A percentile compares a stretch with the other conserved stretches of the same genome.
These are phyloP conservation scores for Sporobolus alterniflorus DNA, from an alignment of 202 grass and related monocot species.

Conservation along the genomic window DNA sequence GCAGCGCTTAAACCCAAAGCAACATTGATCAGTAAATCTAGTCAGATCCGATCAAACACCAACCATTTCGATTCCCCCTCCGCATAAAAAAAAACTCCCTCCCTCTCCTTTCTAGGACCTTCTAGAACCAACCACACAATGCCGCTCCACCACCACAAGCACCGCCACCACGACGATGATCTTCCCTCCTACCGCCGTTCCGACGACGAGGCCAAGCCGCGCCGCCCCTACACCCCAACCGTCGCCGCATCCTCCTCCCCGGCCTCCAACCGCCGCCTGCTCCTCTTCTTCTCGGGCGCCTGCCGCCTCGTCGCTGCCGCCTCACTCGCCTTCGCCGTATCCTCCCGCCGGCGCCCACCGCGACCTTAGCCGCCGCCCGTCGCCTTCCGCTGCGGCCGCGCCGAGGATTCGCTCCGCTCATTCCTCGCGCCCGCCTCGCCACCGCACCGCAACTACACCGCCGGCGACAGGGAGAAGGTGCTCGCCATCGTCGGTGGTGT, in stretches of 20 bases:
- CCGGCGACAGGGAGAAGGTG: constrained; percentile 63
- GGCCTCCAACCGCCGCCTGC: constrained; percentile 25
- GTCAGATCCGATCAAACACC: constrained; percentile 45
- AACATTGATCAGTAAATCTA: neutral
- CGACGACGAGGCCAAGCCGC: constrained; percentile 80
- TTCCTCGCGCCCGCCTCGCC: constrained; percentile 49
- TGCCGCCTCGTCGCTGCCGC: constrained; percentile 61
- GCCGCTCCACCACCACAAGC: constrained; percentile 52
- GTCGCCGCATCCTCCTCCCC: neutral
- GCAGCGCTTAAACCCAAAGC: constrained; percentile 23
- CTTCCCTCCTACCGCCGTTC: constrained; percentile 41
- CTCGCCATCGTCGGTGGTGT: constrained; percentile 87
- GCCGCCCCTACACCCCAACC: constrained; percentile 47
- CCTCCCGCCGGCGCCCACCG: constrained; percentile 29
- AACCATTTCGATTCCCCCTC: constrained; percentile 1
- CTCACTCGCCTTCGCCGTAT: constrained; percentile 59
- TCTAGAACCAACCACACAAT: constrained; percentile 49
- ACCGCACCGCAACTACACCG: constrained; percentile 34
- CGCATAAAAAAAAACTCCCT: neutral
- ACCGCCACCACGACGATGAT: constrained; percentile 51
- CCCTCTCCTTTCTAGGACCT: constrained; percentile 2
- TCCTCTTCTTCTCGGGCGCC: constrained; percentile 57
- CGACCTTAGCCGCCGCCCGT: constrained; percentile 33
- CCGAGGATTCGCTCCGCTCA: constrained; percentile 81
- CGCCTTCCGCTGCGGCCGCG: constrained; percentile 73